Evolutionary conservation across 805 yeast genomes (phyloP), one percentile per base, ranked within the genome.

Genomic region (Monosporozyma servazzii): DNA sequence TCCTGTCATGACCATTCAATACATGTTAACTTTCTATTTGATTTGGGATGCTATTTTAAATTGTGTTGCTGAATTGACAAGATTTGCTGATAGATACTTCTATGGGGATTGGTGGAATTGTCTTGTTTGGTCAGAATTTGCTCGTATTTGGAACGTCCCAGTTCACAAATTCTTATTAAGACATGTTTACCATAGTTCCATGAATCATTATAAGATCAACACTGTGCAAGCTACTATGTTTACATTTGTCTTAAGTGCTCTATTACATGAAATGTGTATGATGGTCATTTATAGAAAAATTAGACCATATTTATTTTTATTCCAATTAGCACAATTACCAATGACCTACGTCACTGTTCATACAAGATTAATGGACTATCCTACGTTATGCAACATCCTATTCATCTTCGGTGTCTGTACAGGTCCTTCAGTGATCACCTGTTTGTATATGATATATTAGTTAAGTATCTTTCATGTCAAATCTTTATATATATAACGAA

Each of bases 61-160:
- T 63, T 84, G 86, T 23, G 78, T 95, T 59, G 98, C 96, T 0
- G 99, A 93, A 65, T 71, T 91, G 39, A 83, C 96, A 15, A 63
- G 76, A 49, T 95, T 83, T 69, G 96, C 88, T 4, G 97, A 93
- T 65, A 79, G 99, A 48, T 86, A 86, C 57, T 93, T 93, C 67
- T 93, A 95, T 64, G 91, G 95, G 3, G 86, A 88, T 44, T 95
- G 99, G 99, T 93, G 99, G 99, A 88, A 90, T 59, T 86, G 95
- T 54, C 80, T 84, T 18, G 85, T 88, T 42, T 93, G 97, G 96
- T 86, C 86, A 52, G 90, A 90, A 64, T 93, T 87, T 66, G 84
- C 96, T 10, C 75, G 97, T 56, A 81, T 86, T 55, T 95, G 99
- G 99, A 93, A 93, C 65, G 78, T 79, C 9, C 96, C 98, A 0